Base-by-base conservation (phyloP, 2,329 filamentous ascomycete genomes). In the Diaporthe helianthi region DNA sequence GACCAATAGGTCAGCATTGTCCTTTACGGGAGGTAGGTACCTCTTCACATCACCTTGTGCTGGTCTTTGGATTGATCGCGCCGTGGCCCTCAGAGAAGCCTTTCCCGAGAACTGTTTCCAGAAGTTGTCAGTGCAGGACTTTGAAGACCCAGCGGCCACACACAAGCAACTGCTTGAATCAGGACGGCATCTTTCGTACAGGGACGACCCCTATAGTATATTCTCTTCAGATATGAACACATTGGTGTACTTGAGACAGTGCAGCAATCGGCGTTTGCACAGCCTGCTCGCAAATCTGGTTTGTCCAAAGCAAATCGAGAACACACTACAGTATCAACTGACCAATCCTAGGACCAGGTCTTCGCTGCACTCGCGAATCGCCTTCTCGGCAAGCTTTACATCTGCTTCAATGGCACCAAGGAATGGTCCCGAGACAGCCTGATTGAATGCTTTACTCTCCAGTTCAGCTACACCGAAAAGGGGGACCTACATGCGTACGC, bases 391-490 rank as follows among this genome's bases (percentile, higher is more conserved):
- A 70, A 68, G 31, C 24, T 65, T 5, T 63, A 52, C 13, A n/a
- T 68, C 17, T 70, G 65, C 52, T 68, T 70, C 46, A 44, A 52
- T 3, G 19, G 38, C 7, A 61, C 69, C 31, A 70, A 65, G 41
- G 4, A 31, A 4, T 68, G 58, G 69, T 15, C 64, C 33, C 13
- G 13, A 4, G 22, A 55, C 13, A 26, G 55, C 17, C 22, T 70
- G 2, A 51, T 70, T 17, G 69, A 70, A 22, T 70, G 67, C 44
- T 70, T 29, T 29, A 68, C 51, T 26, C 65, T 68, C 52, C 65
- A 70, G 5, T 46, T 70, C 58, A 53, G 58, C 41, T 68, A 70
- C 22, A 24, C 44, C n/a, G 17, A 58, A 13, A 36, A 22, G 12
- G 65, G 44, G 5, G 47, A 33, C 36, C 36, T 70, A n/a, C 12